Percentiles rank a stretch among this genome's conserved stretches.
Conservation (phyloP, 2,329 filamentous ascomycete species). For the Epichloe bromicola region DNA sequence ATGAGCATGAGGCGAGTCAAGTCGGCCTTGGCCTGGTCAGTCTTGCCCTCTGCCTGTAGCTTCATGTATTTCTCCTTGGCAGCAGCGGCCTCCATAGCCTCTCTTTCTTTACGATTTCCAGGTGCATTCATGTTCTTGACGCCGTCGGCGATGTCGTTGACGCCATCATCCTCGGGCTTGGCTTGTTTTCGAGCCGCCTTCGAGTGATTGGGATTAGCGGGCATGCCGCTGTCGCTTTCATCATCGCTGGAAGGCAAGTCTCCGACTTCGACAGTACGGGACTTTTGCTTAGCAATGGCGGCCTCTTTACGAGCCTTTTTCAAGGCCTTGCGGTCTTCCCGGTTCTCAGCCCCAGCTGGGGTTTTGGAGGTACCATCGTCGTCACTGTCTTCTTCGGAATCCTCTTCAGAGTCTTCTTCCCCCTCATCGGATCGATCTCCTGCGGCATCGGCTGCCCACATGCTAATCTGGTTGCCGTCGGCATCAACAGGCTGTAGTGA, state of each 20-base stretch:
- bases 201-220: constrained; percentile 85
- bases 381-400: constrained; percentile 38
- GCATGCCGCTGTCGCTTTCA: constrained; percentile 52
- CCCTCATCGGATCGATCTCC: constrained; percentile 41
- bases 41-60: constrained; percentile 88
- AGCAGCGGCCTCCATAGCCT: constrained; percentile 75
- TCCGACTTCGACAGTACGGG: constrained; percentile 62
- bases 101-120: constrained; percentile 40
- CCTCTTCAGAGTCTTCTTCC: constrained; percentile 38
- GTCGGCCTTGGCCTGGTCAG: constrained; percentile 86
- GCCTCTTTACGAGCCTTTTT: constrained; percentile 88
- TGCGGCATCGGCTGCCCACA: constrained; percentile 61
- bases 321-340: constrained; percentile 76
- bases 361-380: constrained; percentile 29
- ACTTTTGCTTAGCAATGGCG: constrained; percentile 64
- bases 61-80: constrained; percentile 86
- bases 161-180: constrained; percentile 20
- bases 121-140: constrained; percentile 40
- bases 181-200: constrained; percentile 54
- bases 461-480: constrained; percentile 77
- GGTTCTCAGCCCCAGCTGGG: constrained; percentile 41
- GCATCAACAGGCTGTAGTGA: constrained; percentile 79
- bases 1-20: constrained; percentile 72
- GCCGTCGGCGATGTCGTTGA: constrained; percentile 39
- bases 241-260: constrained; percentile 69